Evolutionary conservation across 2,329 filamentous ascomycete genomes (phyloP), one percentile per base, ranked within the genome.

Genomic region (Xylaria sp.): DNA sequence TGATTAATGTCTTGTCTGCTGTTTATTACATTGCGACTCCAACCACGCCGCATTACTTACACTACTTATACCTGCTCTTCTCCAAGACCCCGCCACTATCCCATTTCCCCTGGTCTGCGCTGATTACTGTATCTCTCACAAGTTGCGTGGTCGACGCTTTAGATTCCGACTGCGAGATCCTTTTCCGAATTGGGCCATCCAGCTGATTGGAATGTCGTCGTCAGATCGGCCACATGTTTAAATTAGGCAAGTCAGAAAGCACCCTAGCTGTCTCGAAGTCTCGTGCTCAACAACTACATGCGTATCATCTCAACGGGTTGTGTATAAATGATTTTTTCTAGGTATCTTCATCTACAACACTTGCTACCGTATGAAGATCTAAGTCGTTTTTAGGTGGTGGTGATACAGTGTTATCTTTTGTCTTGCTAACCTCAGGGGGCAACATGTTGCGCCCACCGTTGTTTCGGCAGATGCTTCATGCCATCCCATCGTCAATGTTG

Each of bases 161-260:
- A 29, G 11, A 33, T 44, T 27, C 47, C 20, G 11, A n/a, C 10
- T 22, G 44, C 29, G 29, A 56, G 10, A 58, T 25, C 22, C 4
- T 50, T 42, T 64, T 51, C 61, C 61, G 60, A 56, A 57, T 38
- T 51, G 60, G 55, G 56, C 55, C 29, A 17, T 59, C 31, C 33
- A 55, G 33, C 55, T 63, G 58, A 54, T 54, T 31, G 7, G 58
- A 25, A 45, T 22, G 10, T 36, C 44, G 27, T 51, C 36, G 15
- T 36, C 51, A 47, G 51, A 31, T 53, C 29, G 29, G n/a, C 33
- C 36, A 54, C 51, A 42, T 66, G 51, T 53, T 39, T 66, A 9
- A 39, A 62, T 58, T 29, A 39, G 53, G 58, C 63, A 63, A 66
- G 58, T 62, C 51, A 15, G 4, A 53, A 25, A 53, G 17, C n/a